These are phyloP conservation scores for Chrysoporthe puriensis DNA, from an alignment of 2,329 filamentous ascomycete species.

Conservation along the genomic window DNA sequence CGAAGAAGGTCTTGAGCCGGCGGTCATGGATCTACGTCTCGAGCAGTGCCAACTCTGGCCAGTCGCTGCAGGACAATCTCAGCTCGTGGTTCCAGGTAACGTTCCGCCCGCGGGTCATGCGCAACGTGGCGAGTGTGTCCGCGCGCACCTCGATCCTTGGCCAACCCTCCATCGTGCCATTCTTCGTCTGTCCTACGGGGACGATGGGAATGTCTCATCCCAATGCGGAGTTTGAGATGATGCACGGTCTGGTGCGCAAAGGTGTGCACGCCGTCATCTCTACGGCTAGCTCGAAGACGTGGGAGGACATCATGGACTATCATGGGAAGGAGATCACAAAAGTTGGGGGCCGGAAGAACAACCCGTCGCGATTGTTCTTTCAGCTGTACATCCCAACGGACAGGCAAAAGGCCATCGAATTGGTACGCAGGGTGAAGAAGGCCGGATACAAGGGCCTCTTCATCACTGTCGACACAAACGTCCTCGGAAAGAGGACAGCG, in stretches of 20 bases:
- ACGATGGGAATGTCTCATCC: constrained; percentile 48
- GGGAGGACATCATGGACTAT: constrained; percentile 41
- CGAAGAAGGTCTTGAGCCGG: constrained; percentile 62
- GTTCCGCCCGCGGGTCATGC: constrained; percentile 38
- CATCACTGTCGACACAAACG: constrained; percentile 42
- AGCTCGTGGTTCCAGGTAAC: constrained; percentile 26
- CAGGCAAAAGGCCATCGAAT: constrained; percentile 39
- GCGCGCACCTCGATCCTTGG: constrained; percentile 39
- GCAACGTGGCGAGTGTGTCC: constrained; percentile 34
- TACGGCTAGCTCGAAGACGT: constrained; percentile 35
- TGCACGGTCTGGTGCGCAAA: constrained; percentile 48
- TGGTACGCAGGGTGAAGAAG: constrained; percentile 38
- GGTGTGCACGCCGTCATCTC: constrained; percentile 47
- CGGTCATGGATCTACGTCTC: constrained; percentile 50
- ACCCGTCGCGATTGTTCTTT: constrained; percentile 35
- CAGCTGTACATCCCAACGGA: constrained; percentile 41
- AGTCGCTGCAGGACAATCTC: constrained; percentile 37
- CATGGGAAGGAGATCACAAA: constrained; percentile 37
- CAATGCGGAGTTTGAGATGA: constrained; percentile 50
- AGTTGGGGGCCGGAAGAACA: constrained; percentile 31
- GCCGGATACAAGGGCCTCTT: constrained; percentile 44
- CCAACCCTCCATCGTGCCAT: constrained; percentile 50
- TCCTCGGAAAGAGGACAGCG: constrained; percentile 30
- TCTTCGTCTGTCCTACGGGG: constrained; percentile 54
- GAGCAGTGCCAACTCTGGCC: constrained; percentile 37